Base-by-base conservation (phyloP, 345 rosid genomes). In the Lepidium didymum region DNA sequence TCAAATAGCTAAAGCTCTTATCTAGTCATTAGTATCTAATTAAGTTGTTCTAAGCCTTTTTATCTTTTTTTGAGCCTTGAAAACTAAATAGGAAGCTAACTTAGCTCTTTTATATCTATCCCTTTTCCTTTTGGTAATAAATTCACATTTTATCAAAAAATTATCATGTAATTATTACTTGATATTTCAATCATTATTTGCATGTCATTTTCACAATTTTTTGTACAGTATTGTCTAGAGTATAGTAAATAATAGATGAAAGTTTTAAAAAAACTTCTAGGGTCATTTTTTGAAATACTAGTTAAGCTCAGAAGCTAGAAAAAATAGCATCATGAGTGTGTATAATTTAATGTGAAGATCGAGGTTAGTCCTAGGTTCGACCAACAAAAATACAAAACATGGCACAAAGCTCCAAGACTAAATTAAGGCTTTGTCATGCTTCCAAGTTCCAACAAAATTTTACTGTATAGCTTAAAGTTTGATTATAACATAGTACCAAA, bases 361-460 rank as follows among this genome's bases (percentile, higher is more conserved):
- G 72, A 65, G 72, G 67, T 66, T 51, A 73, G 67, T 73, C 67
- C 72, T 73, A 66, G 72, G 72, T 66, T 73, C 33, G 56, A 65
- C 54, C 59, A 57, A 47, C 14, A 64, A 38, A 57, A 41, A 9
- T 38, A 50, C 41, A 42, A 51, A 70, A 29, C 29, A 59, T 23
- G 21, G 68, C 77, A 67, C 77, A 66, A 42, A 59, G 62, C 72
- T 66, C 77, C n/a, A 67, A 51, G 62, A 58, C 47, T 66, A 59
- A 59, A 42, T 23, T 23, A 19, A 19, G 40, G 52, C 65, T 50
- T 27, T 23, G 38, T 51, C 67, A 58, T 56, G 38, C 66, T 64
- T 49, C 31, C 47, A 52, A 43, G 6, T 62, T 53, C 54, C 46
- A 56, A 65, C 18, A 44, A 38, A 5, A 54, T 29, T n/a, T 62